Base-by-base conservation (phyloP, 805 yeast species). In the Cyberlindnera suaveolens region DNA sequence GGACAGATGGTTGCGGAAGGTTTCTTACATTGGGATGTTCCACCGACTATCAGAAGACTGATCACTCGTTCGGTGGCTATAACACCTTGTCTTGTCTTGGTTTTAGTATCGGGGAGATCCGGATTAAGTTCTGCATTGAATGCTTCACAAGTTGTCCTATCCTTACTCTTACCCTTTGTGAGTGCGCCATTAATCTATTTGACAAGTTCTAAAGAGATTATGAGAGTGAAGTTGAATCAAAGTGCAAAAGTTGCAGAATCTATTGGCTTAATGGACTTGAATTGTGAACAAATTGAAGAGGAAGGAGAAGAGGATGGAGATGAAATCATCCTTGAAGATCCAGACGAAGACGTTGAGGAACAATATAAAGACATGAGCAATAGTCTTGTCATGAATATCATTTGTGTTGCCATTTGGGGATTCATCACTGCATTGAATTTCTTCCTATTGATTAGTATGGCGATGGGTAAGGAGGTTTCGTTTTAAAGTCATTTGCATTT, bases 1-100 rank as follows among this genome's bases (percentile, higher is more conserved):
- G 96, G 96, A 15, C 97, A 89, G 62, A 87, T 88, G 87, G 93
- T 89, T 10, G 81, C 87, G 59, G 97, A 89, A 63, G 97, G 97
- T 2, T 90, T 88, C 56, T 70, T 86, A 35, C 74, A 76, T 50
- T 85, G 96, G 86, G 69, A 83, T 8, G 71, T 89, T 40, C 78
- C 88, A 14, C 96, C 96, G 5, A 86, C 86, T 41, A 64, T 85
- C 10, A 74, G 96, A 54, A 72, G 97, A 47, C 72, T 89, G 19
- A 72, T 87, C 20, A 89, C 96, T 0, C 72, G 97, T 58, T 80
- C 81, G 3, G 74, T 89, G 18, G 96, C 97, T 3, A 85, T 89
- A 32, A 75, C 83, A 1, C 97, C 96, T 3, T 89, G 97, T 67
- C 67, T 89, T 31, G 63, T 84, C 19, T 80, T 89, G 40, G 89